These are phyloP conservation scores for Candida neerlandica DNA, from an alignment of 1,139 yeast genomes.

Conservation along the genomic window DNA sequence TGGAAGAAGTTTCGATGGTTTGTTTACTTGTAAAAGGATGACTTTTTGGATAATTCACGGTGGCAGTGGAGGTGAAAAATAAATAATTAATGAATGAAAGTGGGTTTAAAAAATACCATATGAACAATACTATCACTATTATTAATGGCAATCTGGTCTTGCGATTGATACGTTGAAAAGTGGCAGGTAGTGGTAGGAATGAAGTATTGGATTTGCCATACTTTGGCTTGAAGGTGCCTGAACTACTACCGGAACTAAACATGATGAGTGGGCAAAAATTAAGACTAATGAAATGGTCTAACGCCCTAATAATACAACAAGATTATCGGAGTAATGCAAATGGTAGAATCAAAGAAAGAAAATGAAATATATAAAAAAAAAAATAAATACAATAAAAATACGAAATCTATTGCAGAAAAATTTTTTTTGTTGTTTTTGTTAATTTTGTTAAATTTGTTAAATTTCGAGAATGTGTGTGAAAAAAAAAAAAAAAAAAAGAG, in stretches of 20 bases:
- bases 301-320: too few species aligned
- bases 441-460: too few species aligned
- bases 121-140: constrained; percentile 20
- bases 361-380: too few species aligned
- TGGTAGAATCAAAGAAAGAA: too few species aligned
- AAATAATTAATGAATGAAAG: constrained; percentile 13
- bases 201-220: constrained; percentile 23
- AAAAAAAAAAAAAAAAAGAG: too few species aligned
- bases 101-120: constrained; percentile 32
- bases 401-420: too few species aligned
- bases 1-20: constrained; percentile 46
- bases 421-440: too few species aligned
- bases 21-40: constrained; percentile 40
- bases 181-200: constrained; percentile 39
- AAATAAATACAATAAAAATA: too few species aligned
- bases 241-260: constrained; percentile 5
- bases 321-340: too few species aligned
- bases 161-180: constrained; percentile 24
- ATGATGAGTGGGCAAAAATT: background rate
- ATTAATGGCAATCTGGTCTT: constrained; percentile 21
- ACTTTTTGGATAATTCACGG: constrained; percentile 29
- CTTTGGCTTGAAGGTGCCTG: constrained; percentile 27
- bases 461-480: too few species aligned
- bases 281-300: background rate
- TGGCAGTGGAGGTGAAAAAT: constrained; percentile 12